A percentile compares a stretch with the other conserved stretches of the same genome.
phyloP scores from a whole-genome alignment of 148 eudicot genomes.

The Vaccinium corymbosum region DNA sequence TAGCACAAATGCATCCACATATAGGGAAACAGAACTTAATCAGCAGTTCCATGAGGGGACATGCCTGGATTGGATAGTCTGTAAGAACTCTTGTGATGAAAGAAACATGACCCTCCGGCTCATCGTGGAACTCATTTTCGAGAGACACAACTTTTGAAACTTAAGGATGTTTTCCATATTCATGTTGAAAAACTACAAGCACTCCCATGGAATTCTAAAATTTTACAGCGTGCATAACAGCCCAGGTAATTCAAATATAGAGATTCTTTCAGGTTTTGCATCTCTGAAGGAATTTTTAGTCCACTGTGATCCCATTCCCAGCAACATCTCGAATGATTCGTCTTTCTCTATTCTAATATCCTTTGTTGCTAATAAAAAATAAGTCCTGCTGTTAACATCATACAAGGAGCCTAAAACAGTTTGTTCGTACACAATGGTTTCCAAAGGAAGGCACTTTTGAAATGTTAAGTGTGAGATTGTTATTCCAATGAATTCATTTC shows the following conservation, averaged over 20 bases:
- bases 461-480: not conserved
- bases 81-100: not conserved
- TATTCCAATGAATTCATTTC: not conserved
- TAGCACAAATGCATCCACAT: not conserved
- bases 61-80: not conserved
- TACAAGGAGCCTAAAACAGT: not conserved
- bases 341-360: not conserved
- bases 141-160: not conserved
- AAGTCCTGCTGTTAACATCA: not conserved
- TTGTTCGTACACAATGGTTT: not conserved
- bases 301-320: not conserved
- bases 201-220: not conserved
- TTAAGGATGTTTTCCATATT: not conserved
- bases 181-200: not conserved
- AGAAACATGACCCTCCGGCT: not conserved
- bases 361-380: too few relatives aligned
- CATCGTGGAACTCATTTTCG: not conserved
- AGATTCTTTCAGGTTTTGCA: not conserved
- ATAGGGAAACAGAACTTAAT: not conserved
- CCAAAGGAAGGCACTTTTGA: not conserved
- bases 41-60: not conserved
- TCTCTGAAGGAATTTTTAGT: not conserved
- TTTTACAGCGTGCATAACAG: not conserved
- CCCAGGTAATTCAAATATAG: not conserved
- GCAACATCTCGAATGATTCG: not conserved